Evolutionary conservation across 345 rosid genomes (phyloP).

Genomic region (Dovyalis caffra): DNA sequence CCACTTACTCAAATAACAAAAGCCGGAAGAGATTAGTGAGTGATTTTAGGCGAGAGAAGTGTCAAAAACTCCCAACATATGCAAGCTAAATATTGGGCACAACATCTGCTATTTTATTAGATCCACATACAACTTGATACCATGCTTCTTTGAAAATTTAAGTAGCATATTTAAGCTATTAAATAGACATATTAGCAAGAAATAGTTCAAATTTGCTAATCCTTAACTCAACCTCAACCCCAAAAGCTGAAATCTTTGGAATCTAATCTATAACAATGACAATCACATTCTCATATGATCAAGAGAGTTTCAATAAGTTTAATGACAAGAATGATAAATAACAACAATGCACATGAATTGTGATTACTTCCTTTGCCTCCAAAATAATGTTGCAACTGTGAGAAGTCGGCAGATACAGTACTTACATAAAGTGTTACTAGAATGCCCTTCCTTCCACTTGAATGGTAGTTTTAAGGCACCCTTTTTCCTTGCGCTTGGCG

Average conservation of each 20-base stretch:
- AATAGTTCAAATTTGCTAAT: background rate
- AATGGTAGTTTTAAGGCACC: slow-evolving; percentile 26
- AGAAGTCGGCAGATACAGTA: background rate
- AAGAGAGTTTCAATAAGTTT: background rate
- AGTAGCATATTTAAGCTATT: background rate
- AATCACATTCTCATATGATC: background rate
- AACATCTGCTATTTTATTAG: background rate
- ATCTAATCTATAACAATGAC: background rate
- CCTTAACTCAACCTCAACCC: background rate
- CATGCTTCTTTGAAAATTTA: background rate
- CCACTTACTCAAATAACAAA: background rate
- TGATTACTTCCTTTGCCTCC: background rate
- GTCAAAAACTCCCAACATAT: background rate
- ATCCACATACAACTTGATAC: background rate
- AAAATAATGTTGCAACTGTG: background rate
- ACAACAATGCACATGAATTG: background rate
- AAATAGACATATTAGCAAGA: background rate
- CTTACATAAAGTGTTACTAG: slow-evolving; percentile 24
- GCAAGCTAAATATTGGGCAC: background rate
- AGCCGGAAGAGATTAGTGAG: background rate
- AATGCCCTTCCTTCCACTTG: slow-evolving; percentile 33
- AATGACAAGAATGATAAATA: background rate
- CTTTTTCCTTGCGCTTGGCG: slow-evolving; percentile 33
- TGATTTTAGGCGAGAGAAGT: too few relatives aligned
- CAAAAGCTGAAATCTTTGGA: background rate